These are phyloP conservation scores for Acacia concinna DNA, from an alignment of 331 rosid genomes.

Conservation along the genomic window DNA sequence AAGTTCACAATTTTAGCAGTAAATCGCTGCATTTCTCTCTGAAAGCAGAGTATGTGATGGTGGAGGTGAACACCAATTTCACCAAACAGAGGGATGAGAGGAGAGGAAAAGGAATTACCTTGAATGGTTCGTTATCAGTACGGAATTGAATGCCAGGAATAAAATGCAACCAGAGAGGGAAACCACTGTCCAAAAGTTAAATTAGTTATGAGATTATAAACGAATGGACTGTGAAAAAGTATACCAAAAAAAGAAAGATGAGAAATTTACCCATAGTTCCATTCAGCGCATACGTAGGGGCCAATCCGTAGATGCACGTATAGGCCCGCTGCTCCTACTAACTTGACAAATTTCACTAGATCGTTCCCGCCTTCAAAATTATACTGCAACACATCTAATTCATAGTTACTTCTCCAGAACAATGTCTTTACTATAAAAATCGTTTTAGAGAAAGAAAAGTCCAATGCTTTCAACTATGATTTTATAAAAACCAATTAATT, in stretches of 20 bases:
- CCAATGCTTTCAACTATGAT: neutral
- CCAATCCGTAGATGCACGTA: slow-evolving; percentile 92
- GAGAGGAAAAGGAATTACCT: slow-evolving; percentile 47
- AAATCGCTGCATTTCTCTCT: slow-evolving; percentile 91
- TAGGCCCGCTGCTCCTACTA: slow-evolving; percentile 79
- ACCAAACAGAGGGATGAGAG: slow-evolving; percentile 1
- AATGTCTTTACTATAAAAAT: neutral
- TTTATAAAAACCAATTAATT: neutral
- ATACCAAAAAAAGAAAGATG: neutral
- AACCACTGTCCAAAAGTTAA: slow-evolving; percentile 60
- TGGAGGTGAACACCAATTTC: neutral
- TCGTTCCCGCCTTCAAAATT: slow-evolving; percentile 79
- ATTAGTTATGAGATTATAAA: neutral
- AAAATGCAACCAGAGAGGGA: slow-evolving; percentile 93
- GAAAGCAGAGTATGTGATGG: slow-evolving; percentile 27
- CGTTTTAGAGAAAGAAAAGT: neutral
- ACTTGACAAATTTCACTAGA: slow-evolving; percentile 73
- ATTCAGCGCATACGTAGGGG: slow-evolving; percentile 95
- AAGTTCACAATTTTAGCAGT: slow-evolving; percentile 78
- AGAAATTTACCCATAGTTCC: slow-evolving; percentile 85
- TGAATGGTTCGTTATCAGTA: slow-evolving; percentile 81
- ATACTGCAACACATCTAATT: slow-evolving; percentile 46
- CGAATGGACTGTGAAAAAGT: neutral
- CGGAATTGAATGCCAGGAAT: slow-evolving; percentile 78
- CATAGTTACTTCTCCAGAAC: neutral